Evolutionary conservation across 176 grass and related monocot genomes (phyloP), one percentile per base, ranked within the genome.

Genomic region (Melocanna baccifera): DNA sequence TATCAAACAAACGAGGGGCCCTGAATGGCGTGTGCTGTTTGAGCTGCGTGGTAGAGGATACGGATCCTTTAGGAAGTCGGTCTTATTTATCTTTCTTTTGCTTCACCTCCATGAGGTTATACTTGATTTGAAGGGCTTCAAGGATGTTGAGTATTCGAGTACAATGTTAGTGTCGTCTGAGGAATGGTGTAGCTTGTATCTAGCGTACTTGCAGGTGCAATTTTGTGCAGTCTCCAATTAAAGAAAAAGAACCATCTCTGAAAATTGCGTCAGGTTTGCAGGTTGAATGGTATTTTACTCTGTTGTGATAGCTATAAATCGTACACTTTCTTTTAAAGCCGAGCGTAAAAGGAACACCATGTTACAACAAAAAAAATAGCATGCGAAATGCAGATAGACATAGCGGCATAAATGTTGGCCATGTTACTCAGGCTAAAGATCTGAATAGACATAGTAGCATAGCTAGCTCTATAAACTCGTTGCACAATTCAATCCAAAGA

Each of bases 41-140:
- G 68, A 40, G 34, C 59, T 45, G 55, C 41, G 12, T 48, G 68
- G 20, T 26, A 63, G 55, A 76, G 42, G 62, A 39, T 55, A 10
- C 46, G 20, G 57, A 74, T 80, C 41, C 13, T 62, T 36, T 59
- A 68, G 61, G 29, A 75, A 59, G 69, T 30, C 29, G 28, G 76
- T 79, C 28, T 37, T 52, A 16, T 67, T 40, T 29, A 30, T 76
- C 30, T 65, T 62, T 73, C 53, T 61, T 83, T 63, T 62, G 41
- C 13, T 71, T 61, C 67, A 79, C 29, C 29, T 79, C 39, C 22
- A 39, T 69, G 28, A 78, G 51, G 26, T 50, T 43, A 50, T 56
- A 87, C 37, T 63, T 80, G 46, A 53, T 68, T 67, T 19, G 7
- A 67, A 43, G 16, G n/a, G 39, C 69, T 56, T 75, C 42, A 75